Base-by-base conservation (phyloP, 139 green algal species). In the Chlamydomonas incerta region DNA sequence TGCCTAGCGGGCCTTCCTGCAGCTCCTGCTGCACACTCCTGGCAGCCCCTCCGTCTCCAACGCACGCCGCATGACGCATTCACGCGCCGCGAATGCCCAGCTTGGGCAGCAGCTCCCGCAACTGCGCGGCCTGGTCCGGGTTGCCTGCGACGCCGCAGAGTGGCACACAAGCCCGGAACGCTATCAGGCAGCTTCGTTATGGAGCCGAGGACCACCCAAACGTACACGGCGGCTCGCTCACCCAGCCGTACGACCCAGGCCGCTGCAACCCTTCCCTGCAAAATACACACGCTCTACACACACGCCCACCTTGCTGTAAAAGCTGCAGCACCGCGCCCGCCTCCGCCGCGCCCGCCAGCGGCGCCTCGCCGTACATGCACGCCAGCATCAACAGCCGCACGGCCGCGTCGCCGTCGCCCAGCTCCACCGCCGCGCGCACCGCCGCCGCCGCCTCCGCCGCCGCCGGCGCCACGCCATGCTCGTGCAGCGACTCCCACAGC, bases 401-500 rank as follows among this genome's bases (percentile, higher is more conserved):
- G 31, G 79, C 79, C 20, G 79, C 66, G 2, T 15, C 23, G 79
- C 79, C 79, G 67, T 75, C 79, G 26, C 66, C 34, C 63, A 83
- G 63, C 41, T 4, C 63, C 66, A 85, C 65, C 23, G 79, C 79
- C 3, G 66, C 47, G 28, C 57, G 65, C 31, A 85, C 79, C 11
- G 79, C 79, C 23, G 65, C 79, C 21, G 10, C 3, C 66, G 65
- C 79, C 0, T 47, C 47, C 20, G 15, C 47, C 14, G 28, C n/a
- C 5, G 11, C 26, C 9, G 79, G 79, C 66, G 55, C 47, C 47
- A 85, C 41, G 8, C 79, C 79, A 33, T 85, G 47, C 66, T 85
- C 79, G n/a, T 75, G 35, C 31, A 85, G 65, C 31, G 65, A 76
- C 23, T 75, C 79, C 79, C 79, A 85, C 79, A 85, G 79, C 79